Evolutionary conservation across 768 basidiomycete genomes (phyloP), one percentile per base, ranked within the genome.

Genomic region (Hericium coralloides): DNA sequence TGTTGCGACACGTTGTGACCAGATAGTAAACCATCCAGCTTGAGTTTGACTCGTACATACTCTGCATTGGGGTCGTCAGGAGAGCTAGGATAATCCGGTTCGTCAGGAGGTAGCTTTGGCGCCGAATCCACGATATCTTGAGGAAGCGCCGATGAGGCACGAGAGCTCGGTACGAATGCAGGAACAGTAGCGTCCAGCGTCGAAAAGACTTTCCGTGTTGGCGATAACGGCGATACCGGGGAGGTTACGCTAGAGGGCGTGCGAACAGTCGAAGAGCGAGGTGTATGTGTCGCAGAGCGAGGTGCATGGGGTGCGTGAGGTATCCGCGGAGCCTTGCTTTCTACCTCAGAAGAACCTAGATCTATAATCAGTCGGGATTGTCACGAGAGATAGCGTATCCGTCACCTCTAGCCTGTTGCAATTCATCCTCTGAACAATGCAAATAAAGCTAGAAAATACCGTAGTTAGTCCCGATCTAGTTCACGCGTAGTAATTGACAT

Each of bases 31-130:
- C 74, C 69, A 53, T 79, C 70, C 18, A 85, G 73, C 58, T 78
- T 73, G 56, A 89, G 64, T 67, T 83, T 87, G 54, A 87, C 67
- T 37, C 74, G 76, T 52, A 81, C 84, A 67, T 89, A 90, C 60
- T 79, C 74, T 49, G 74, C 56, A 59, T 81, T 85, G 12, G 83
- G 82, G 62, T 90, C 68, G 12, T 72, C 58, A 39, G 60, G 54
- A 38, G 37, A n/a, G 23, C 49, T 55, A 60, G 61, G 38, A 45
- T 41, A 17, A 10, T 12, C 26, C 18, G 37, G 45, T n/a, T 45
- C 43, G 43, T 22, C 43, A 45, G 43, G 12, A 45, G 43, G 17
- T 45, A 45, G 12, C 14, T 12, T 45, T 45, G 10, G 43, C 10
- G 43, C 43, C 43, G 43, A 45, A 17, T 45, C 22, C 43, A 45